phyloP scores from a whole-genome alignment of 306 rosid genomes.

The Trifolium dubium region DNA sequence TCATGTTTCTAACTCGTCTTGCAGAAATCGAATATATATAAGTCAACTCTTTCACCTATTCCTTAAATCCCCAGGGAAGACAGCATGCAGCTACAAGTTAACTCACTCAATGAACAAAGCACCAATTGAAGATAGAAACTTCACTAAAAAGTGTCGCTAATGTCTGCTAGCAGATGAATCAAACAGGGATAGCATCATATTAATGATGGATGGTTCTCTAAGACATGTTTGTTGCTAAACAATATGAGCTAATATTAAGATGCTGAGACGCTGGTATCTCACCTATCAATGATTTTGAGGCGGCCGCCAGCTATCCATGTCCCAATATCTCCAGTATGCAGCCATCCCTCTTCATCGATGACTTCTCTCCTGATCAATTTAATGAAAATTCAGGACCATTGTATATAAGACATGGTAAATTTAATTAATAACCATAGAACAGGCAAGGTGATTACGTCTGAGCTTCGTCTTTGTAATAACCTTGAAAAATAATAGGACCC shows the following conservation, averaged over 20 bases:
- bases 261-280: slow-evolving; percentile 35
- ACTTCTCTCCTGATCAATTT: slow-evolving; percentile 82
- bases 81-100: slow-evolving; percentile 23
- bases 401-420: slow-evolving; percentile 27
- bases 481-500: slow-evolving; percentile 88
- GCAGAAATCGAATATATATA: slow-evolving; percentile 1
- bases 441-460: slow-evolving; percentile 71
- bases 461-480: slow-evolving; percentile 89
- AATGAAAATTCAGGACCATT: slow-evolving; percentile 40
- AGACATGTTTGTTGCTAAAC: slow-evolving; percentile 2
- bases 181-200: slow-evolving; percentile 18
- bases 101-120: slow-evolving; percentile 30
- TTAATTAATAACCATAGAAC: slow-evolving; percentile 40
- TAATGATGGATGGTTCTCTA: slow-evolving; percentile 4
- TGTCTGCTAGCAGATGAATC: slow-evolving; percentile 22
- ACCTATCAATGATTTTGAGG: slow-evolving; percentile 96
- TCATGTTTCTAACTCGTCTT: slow-evolving; percentile 18
- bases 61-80: no score
- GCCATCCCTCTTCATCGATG: slow-evolving; percentile 92
- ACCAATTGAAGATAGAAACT: slow-evolving; percentile 12
- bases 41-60: no score
- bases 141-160: slow-evolving; percentile 10
- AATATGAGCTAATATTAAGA: slow-evolving; percentile 5
- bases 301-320: slow-evolving; percentile 91
- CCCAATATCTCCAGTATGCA: slow-evolving; percentile 96